A percentile compares a stretch with the other conserved stretches of the same genome.
Conservation (phyloP, 495 filamentous ascomycete genomes). For the Peziza echinospora region DNA sequence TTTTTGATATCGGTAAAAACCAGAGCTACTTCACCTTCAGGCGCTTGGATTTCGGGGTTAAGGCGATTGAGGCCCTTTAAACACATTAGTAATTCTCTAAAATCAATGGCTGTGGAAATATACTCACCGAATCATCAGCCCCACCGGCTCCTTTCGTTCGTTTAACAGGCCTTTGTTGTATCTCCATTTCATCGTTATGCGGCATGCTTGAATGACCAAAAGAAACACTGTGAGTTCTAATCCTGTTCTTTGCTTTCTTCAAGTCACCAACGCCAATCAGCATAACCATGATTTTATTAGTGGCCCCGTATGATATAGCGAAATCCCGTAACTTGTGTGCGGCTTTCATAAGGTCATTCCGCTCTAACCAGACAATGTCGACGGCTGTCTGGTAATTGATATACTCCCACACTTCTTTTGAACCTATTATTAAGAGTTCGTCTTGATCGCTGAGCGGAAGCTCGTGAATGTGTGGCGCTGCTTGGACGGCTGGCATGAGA, state of each 20-base stretch:
- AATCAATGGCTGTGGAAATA: background rate
- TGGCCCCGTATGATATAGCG: constrained; percentile 83
- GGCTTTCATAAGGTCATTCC: constrained; percentile 73
- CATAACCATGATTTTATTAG: constrained; percentile 95
- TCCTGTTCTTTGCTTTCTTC: constrained; percentile 52
- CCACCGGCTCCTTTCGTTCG: constrained; percentile 40
- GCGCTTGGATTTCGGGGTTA: constrained; percentile 71
- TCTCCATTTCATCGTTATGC: constrained; percentile 35
- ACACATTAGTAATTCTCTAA: constrained; percentile 1
- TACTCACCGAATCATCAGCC: constrained; percentile 44
- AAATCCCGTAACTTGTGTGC: constrained; percentile 87
- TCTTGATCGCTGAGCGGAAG: constrained; percentile 68
- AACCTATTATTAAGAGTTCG: constrained; percentile 81
- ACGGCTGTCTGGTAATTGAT: constrained; percentile 69
- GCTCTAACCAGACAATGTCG: constrained; percentile 57
- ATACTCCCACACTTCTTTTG: constrained; percentile 85
- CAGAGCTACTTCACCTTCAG: constrained; percentile 70
- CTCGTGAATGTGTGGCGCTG: constrained; percentile 65
- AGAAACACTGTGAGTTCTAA: constrained; percentile 25
- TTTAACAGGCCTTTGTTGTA: constrained; percentile 35
- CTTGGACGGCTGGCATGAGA: constrained; percentile 79
- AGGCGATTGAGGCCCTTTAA: constrained; percentile 42
- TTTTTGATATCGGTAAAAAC: constrained; percentile 99
- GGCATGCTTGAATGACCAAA: constrained; percentile 9
- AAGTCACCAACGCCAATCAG: constrained; percentile 80